phyloP scores from a whole-genome alignment of 441 rosid species.

The Jatropha podagrica region DNA sequence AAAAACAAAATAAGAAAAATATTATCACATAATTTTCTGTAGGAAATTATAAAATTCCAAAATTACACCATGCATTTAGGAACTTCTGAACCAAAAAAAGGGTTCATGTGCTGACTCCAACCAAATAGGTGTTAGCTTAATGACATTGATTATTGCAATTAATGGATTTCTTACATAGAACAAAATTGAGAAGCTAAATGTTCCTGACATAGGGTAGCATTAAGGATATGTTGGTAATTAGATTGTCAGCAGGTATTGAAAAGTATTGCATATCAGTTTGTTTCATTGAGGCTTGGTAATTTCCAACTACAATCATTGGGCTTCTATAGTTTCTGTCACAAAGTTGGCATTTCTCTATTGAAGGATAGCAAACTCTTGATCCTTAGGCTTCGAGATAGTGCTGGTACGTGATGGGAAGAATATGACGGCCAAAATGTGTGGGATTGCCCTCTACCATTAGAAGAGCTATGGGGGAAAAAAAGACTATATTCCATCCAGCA shows the following conservation, averaged over 20 bases:
- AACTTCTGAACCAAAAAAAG: not conserved
- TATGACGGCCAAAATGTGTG: not conserved
- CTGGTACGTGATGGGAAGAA: not conserved
- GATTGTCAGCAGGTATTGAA: not conserved
- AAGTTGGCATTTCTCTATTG: not conserved
- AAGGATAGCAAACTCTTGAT: not conserved
- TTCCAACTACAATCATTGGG: not conserved
- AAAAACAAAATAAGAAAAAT: conserved; percentile 5
- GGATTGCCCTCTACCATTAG: not conserved
- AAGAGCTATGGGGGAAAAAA: not conserved
- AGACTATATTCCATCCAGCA: not conserved
- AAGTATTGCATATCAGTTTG: not conserved
- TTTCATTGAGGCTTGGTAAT: not conserved
- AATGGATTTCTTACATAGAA: not conserved
- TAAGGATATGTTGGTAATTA: not conserved
- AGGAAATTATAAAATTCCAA: not conserved
- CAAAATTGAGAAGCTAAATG: not conserved
- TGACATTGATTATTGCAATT: not conserved
- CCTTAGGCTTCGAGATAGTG: not conserved
- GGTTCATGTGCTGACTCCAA: not conserved
- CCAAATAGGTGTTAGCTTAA: not conserved
- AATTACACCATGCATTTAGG: not conserved
- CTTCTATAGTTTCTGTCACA: not conserved
- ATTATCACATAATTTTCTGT: not conserved
- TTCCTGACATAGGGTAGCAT: not conserved